Base-by-base conservation (phyloP, 805 yeast genomes). In the Ogataea paraovalis region DNA sequence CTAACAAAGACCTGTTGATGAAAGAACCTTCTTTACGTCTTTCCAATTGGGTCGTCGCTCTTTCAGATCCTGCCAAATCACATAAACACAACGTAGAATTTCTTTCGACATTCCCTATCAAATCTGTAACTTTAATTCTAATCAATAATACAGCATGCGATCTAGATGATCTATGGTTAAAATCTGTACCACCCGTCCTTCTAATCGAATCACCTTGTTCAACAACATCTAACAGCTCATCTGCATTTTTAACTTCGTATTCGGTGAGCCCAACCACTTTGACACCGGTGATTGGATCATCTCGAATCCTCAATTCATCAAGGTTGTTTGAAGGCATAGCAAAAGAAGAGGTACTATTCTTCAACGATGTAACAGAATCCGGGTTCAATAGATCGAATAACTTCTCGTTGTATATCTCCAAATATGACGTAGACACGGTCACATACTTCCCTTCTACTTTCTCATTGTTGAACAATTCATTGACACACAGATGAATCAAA, bases 61-160 rank as follows among this genome's bases (percentile, higher is more conserved):
- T 77, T 67, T 92, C 99, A n/a, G 96, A 86, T 25, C 99, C 99
- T 0, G 99, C 99, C 59, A 92, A 75, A 68, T 92, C 99, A 70
- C 98, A 92, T 47, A 92, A 73, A 30, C 92, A 87, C 28, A 92
- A 76, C 0, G 89, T 82, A 32, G 90, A 76, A 34, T 71, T 66
- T 21, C 55, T 55, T 45, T 72, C 75, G 0, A 61, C 54, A 4
- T 73, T 75, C 12, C 71, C 65, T 0, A 59, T 52, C 12, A 69
- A 46, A 61, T 76, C 78, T 2, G 73, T 69, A 4, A 71, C 64
- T 2, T 70, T 70, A 16, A 92, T 61, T 48, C 81, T 72, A 19
- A 94, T 74, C 62, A 87, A 82, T 7, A 92, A 80, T 20, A 92
- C 83, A 0, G 97, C 96, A 64, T 92, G 99, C 2, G 96, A 87